Evolutionary conservation across 495 filamentous ascomycete species (phyloP), one percentile per base, ranked within the genome.

Genomic region (Glarea lozoyensis): DNA sequence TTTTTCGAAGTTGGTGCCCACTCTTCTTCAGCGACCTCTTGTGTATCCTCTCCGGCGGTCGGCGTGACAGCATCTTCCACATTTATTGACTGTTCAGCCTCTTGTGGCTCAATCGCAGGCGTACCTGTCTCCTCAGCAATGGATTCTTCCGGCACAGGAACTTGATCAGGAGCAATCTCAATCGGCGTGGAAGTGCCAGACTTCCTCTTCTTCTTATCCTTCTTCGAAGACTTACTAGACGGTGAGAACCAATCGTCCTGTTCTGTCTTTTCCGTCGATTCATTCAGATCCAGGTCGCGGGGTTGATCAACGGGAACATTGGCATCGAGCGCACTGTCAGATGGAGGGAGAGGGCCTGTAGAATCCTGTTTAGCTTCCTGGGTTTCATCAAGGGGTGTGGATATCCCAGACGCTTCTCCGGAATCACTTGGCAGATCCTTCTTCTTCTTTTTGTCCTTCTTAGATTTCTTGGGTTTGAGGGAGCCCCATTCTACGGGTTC

Each of bases 161-260:
- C 4, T 15, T 19, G 35, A 16, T 21, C 18, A 6, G 35, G 35
- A 5, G 22, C 5, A n/a, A 10, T 37, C n/a, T 37, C 35, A n/a
- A 37, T 37, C n/a, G 33, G 35, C 15, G 20, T 41, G 13, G 52
- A 47, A 9, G 45, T 19, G 15, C 43, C 48, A 37, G 51, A 45
- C 16, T 48, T 51, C 10, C 31, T 16, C 30, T 48, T 55, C 36
- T 55, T 55, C 32, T 55, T 55, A 21, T 55, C 52, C 38, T 55
- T 55, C 34, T 55, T 55, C 7, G 52, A 48, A 32, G 43, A 46
- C 36, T 42, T 42, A 11, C 24, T 13, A 5, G 18, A 9, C 2
- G 21, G 10, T 2, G 21, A 30, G n/a, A 13, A 27, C 29, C 27
- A 43, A 32, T 59, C 35, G 31, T 37, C 39, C 33, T 45, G 23